Evolutionary conservation across 2,329 filamentous ascomycete genomes (phyloP), one percentile per base, ranked within the genome.

Genomic region (Claviceps cyperi): DNA sequence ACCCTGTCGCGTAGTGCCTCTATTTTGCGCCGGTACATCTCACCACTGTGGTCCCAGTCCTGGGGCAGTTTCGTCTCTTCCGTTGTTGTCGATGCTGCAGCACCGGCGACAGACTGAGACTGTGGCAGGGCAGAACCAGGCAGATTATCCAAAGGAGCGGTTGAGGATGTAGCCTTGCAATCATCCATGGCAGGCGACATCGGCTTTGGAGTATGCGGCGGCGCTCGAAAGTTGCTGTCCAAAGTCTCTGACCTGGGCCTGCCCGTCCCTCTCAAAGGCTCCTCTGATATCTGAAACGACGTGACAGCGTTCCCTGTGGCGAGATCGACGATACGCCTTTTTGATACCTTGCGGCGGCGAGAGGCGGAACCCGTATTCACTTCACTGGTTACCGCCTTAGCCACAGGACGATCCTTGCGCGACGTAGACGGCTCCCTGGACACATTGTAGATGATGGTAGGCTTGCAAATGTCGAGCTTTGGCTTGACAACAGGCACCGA

Each of bases 1-100:
- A 95, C 83, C 60, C 91, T 87, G 60, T 84, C 84, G 53, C 89
- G 83, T 49, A 96, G 69, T 3, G 85, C 81, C 65, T 95, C 89
- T 50, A 97, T 84, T 65, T 92, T 92, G 63, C 86, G 86, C 51
- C 85, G 81, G 66, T 95, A 97, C 7, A 86, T 71, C 59, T 92
- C 86, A 49, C 84, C 84, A 52, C 79, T 78, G 43, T 78, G 69
- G 52, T 81, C 80, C 77, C 82, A 86, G 52, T 84, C 75, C 44
- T 73, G 69, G 4, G 68, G 56, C 13, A 71, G 68, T 24, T 63
- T 64, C 54, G 36, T 45, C 28, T 45, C 49, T 38, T 50, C 44
- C 14, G 38, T 37, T 17, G 11, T 17, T 11, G n/a, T 32, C 2
- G 38, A 32, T 24, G 14, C 15, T 11, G n/a, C 32, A 5, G 24